Percentiles rank a stretch among this genome's conserved stretches.
These are phyloP conservation scores for Moringa oleifera DNA, from an alignment of 345 rosid species.

Conservation along the genomic window DNA sequence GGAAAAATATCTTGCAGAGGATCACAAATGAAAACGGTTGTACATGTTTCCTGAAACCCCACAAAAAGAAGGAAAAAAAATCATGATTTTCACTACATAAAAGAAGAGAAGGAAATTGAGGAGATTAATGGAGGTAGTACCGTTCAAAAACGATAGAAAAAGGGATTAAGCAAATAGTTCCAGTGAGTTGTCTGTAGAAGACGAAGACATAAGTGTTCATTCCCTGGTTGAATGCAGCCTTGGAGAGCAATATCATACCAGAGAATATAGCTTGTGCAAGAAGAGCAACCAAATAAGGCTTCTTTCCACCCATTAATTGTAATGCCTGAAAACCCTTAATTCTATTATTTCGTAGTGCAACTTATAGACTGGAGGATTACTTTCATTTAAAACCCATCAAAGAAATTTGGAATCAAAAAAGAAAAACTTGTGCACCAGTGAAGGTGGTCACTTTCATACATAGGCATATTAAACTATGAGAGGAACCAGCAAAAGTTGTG, in stretches of 20 bases:
- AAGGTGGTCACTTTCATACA: no score
- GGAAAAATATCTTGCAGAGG: conserved; percentile 21
- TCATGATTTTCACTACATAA: no score
- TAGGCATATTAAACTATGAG: no score
- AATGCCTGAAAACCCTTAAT: no score
- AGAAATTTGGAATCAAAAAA: no score
- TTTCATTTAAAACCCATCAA: no score
- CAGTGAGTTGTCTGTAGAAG: conserved; percentile 22
- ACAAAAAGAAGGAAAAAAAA: neutral
- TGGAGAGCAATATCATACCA: conserved; percentile 22
- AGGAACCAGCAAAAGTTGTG: no score
- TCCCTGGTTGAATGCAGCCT: conserved; percentile 21
- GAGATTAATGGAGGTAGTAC: no score
- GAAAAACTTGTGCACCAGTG: no score
- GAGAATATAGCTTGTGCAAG: conserved; percentile 8
- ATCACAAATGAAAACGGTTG: conserved; percentile 10
- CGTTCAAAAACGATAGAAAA: conserved; percentile 15
- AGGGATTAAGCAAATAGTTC: conserved; percentile 18
- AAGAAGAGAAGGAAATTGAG: no score
- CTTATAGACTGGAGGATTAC: no score
- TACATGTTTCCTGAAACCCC: conserved; percentile 11
- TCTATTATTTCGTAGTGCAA: no score
- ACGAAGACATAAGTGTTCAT: conserved; percentile 22
- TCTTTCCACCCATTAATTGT: conserved; percentile 14
- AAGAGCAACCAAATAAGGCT: conserved; percentile 9